A percentile compares a stretch with the other conserved stretches of the same genome.
These are phyloP conservation scores for Pseudopithomyces maydicus DNA, from an alignment of 2,329 filamentous ascomycete genomes.

Conservation along the genomic window DNA sequence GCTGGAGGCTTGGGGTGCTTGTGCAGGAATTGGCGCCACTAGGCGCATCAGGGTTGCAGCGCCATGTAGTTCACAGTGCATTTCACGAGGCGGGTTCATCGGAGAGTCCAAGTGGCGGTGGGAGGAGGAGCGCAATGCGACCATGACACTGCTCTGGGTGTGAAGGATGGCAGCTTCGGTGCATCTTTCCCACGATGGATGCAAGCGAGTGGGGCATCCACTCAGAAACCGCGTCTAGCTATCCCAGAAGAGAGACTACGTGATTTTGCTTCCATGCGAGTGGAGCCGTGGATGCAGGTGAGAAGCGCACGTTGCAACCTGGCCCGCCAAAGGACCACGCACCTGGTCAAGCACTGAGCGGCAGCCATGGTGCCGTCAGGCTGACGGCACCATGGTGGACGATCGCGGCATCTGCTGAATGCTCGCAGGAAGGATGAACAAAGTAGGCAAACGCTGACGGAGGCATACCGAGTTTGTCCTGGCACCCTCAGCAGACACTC, in stretches of 20 bases:
- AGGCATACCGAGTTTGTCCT: too few species aligned
- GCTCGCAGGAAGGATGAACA: too few species aligned
- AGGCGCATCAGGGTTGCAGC: not conserved
- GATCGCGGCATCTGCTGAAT: too few species aligned
- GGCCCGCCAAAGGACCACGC: not conserved
- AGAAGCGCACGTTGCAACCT: not conserved
- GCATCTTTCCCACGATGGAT: not conserved
- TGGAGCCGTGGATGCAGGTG: not conserved
- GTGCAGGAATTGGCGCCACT: not conserved
- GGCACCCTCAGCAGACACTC: too few species aligned
- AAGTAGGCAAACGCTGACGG: too few species aligned
- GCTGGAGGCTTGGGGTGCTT: conserved; percentile 13
- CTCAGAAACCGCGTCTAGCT: not conserved
- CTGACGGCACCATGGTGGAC: not conserved
- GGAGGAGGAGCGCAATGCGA: not conserved
- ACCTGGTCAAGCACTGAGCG: not conserved
- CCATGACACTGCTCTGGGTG: too few species aligned
- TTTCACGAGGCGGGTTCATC: not conserved
- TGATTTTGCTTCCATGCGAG: not conserved
- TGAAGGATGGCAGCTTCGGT: too few species aligned
- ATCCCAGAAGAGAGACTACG: not conserved
- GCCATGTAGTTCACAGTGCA: not conserved
- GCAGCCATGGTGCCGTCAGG: not conserved
- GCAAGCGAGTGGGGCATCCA: not conserved
- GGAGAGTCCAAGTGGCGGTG: not conserved